Evolutionary conservation across 2,329 filamentous ascomycete genomes (phyloP).

Genomic region (Berkeleyomyces basicola): DNA sequence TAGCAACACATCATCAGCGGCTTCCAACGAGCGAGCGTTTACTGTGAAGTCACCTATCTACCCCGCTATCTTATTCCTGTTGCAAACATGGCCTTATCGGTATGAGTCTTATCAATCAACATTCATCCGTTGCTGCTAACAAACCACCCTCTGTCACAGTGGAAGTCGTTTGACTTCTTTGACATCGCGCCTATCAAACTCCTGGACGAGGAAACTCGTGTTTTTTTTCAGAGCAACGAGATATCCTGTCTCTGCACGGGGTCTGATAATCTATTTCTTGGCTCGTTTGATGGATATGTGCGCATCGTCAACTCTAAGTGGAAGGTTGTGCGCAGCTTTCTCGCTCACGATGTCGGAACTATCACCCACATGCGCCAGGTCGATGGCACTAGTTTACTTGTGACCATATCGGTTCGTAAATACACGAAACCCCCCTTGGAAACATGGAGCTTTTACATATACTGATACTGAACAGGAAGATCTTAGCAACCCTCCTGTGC

Average conservation of each 20-base stretch:
- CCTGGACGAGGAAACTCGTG: conserved; percentile 60
- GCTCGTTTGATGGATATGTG: conserved; percentile 68
- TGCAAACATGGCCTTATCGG: conserved; percentile 12
- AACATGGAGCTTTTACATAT: neutral
- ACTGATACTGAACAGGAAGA: conserved; percentile 44
- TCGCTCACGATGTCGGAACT: conserved; percentile 61
- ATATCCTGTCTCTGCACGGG: conserved; percentile 74
- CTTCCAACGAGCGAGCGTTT: neutral
- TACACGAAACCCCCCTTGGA: too few species aligned
- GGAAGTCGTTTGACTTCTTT: conserved; percentile 99
- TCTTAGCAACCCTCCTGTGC: conserved; percentile 64
- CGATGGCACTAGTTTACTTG: conserved; percentile 67
- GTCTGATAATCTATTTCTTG: conserved; percentile 77
- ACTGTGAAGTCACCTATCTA: neutral
- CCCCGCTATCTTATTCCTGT: neutral
- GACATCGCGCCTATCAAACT: conserved; percentile 74
- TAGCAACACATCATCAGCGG: neutral
- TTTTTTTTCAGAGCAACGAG: conserved; percentile 67
- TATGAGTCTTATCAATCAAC: neutral
- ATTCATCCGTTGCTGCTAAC: neutral
- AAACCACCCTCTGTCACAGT: conserved; percentile 36
- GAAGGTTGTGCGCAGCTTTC: conserved; percentile 75
- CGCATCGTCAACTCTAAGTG: conserved; percentile 77
- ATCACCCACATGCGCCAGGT: conserved; percentile 90
- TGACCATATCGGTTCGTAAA: conserved; percentile 50